Evolutionary conservation across 2,329 filamentous ascomycete species (phyloP), one percentile per base, ranked within the genome.

Genomic region (Paecilomyces niveus): DNA sequence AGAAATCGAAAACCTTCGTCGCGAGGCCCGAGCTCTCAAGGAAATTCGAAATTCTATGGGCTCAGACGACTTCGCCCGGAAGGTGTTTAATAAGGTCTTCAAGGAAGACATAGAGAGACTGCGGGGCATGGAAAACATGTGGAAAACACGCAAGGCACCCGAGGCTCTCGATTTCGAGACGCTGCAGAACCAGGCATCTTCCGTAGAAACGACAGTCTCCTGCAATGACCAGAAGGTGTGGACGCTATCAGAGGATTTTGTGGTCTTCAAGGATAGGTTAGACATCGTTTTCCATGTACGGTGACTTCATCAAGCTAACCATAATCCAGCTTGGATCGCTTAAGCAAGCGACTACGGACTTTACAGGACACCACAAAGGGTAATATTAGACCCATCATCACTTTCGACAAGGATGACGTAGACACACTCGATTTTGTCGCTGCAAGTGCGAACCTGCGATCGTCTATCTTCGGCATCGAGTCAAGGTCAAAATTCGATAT

Each of bases 391-490:
- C 85, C 89, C 1, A 83, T 87, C 31, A 87, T 99, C 55, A 85
- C 84, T 1, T 99, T 99, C 69, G 94, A 99, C 80, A 99, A 99
- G 77, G 94, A 99, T 70, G 94, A 99, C 68, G 85, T 88, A 35
- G 93, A 97, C 70, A 97, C 93, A 0, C 81, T 99, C 7, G 92
- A 99, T 70, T 97, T 99, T 72, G 94, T 99, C 6, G 85, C 92
- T 0, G 86, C 94, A 0, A 90, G 89, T 65, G 91, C 93, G 31
- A 99, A 99, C 68, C 84, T 99, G 24, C 85, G 94, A 52, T 94
- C 93, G 0, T 81, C 85, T 24, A 82, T 96, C n/a, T 99, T 99
- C 70, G 89, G 87, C 58, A 96, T 99, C 59, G 89, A 93, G 57
- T 78, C 81, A 3, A 93, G 91, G 72, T 96, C 92, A 22, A 91